A percentile compares a stretch with the other conserved stretches of the same genome.
Evolutionary conservation across 768 basidiomycete genomes (phyloP).

Genomic region (Tulasnella sp.): DNA sequence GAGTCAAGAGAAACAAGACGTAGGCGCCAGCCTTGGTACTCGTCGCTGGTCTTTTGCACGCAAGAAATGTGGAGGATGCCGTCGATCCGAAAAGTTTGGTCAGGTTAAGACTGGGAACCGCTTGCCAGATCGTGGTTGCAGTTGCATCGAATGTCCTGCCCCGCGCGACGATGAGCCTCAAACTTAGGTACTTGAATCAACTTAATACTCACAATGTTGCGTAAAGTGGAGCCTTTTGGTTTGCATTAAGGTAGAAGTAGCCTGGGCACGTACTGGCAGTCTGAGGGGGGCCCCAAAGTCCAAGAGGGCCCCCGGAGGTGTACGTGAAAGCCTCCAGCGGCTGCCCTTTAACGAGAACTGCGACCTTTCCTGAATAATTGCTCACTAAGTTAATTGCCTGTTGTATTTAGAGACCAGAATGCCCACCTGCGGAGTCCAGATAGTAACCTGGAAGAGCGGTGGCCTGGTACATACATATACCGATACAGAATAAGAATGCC

Average conservation of each 20-base stretch:
- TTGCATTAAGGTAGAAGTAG: slow-evolving; percentile 1
- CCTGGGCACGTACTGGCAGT: neutral
- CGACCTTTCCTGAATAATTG: neutral
- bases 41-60: neutral
- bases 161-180: neutral
- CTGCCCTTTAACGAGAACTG: neutral
- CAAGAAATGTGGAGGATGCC: neutral
- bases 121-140: neutral
- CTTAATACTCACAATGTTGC: neutral
- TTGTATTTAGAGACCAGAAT: neutral
- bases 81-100: neutral
- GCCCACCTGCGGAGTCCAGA: neutral
- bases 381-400: neutral
- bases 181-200: neutral
- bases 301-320: neutral
- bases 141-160: neutral
- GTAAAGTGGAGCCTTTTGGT: neutral
- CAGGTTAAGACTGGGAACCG: neutral
- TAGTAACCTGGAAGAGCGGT: neutral
- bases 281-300: neutral
- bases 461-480: neutral
- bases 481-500: neutral
- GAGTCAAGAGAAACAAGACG: neutral
- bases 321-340: neutral
- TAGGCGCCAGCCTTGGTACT: neutral